Percentiles rank a stretch among this genome's conserved stretches.
Conservation (phyloP, 73 alveolate species). For the Paramecium biaurelia region DNA sequence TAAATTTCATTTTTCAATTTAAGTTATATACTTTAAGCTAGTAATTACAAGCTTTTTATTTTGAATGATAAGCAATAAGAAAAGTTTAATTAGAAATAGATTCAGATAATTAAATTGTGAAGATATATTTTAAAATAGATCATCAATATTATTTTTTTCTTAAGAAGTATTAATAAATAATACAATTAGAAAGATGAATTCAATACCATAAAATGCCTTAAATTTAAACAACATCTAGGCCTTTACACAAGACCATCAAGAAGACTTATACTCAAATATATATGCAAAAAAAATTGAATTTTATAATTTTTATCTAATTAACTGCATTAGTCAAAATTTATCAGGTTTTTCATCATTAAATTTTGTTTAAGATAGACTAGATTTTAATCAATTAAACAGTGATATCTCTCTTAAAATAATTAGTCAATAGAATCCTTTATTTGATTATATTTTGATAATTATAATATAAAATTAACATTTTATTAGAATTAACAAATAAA, state of each 20-base stretch:
- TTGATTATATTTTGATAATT: background rate
- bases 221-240: background rate
- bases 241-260: background rate
- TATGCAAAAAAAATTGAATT: background rate
- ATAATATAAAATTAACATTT: background rate
- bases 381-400: background rate
- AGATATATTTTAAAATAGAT: background rate
- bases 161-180: background rate
- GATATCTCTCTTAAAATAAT: background rate
- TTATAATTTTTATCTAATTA: too few relatives aligned
- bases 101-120: background rate
- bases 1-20: background rate
- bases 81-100: background rate
- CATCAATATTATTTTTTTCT: background rate
- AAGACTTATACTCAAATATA: background rate
- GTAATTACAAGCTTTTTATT: background rate
- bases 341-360: background rate
- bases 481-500: too few relatives aligned
- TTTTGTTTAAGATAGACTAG: background rate
- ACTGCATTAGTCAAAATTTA: background rate
- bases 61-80: background rate
- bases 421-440: background rate
- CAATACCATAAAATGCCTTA: background rate
- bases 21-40: background rate
- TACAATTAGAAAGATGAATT: background rate